A percentile compares a stretch with the other conserved stretches of the same genome.
These are phyloP conservation scores for Cystobasidium ongulense DNA, from an alignment of 768 basidiomycete species.

Conservation along the genomic window DNA sequence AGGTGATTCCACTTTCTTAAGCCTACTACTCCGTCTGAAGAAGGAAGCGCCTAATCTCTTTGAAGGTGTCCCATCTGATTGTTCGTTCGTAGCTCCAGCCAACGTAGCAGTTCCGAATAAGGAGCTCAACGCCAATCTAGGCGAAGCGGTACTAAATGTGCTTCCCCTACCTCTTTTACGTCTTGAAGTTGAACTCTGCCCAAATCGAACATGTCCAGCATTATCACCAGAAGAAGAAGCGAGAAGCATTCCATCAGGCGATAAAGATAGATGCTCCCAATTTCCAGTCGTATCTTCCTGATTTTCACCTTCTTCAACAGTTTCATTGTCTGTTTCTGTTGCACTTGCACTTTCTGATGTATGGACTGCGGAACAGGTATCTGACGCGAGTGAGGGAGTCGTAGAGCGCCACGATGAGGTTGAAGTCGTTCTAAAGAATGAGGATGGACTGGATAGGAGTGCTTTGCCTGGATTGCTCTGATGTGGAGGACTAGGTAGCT, in stretches of 20 bases:
- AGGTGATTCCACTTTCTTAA: neutral
- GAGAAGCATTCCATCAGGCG: neutral
- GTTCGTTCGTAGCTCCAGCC: neutral
- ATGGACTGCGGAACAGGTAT: neutral
- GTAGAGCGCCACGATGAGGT: conserved; percentile 22
- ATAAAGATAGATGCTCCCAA: neutral
- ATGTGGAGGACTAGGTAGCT: neutral
- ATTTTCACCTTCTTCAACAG: neutral
- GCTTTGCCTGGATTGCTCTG: neutral
- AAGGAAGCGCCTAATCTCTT: neutral
- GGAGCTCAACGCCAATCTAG: neutral
- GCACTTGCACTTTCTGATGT: conserved; percentile 2
- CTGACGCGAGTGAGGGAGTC: conserved; percentile 30
- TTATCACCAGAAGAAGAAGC: neutral
- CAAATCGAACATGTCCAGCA: no score
- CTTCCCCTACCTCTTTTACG: neutral
- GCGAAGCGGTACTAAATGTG: neutral
- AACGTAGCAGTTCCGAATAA: neutral
- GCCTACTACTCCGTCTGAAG: neutral
- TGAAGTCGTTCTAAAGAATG: neutral
- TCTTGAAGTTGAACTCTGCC: neutral
- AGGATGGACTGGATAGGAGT: neutral
- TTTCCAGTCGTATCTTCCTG: neutral
- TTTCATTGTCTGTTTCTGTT: conserved; percentile 32
- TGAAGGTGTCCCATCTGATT: neutral